phyloP scores from a whole-genome alignment of 495 filamentous ascomycete genomes.

The Talaromyces proteolyticus region DNA sequence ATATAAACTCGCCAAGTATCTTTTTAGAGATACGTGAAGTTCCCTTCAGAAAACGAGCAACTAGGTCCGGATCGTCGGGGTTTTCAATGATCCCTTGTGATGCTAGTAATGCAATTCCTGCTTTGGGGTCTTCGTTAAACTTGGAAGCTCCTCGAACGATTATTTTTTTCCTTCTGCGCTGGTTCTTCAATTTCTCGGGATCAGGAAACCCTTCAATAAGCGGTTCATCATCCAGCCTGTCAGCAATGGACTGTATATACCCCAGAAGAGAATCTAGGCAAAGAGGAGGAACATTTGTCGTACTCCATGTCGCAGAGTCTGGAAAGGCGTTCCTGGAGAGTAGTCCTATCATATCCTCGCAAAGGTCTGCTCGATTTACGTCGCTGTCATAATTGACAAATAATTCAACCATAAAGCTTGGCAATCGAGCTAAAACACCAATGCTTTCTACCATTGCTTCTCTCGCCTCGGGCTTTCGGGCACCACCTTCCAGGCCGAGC shows the following conservation, averaged over 20 bases:
- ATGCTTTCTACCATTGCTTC: conserved; percentile 99
- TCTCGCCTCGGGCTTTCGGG: conserved; percentile 84
- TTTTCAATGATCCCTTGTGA: conserved; percentile 79
- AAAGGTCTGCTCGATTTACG: conserved; percentile 84
- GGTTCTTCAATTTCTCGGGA: conserved; percentile 53
- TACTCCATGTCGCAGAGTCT: conserved; percentile 98
- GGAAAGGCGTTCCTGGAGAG: conserved; percentile 92
- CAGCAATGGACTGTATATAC: conserved; percentile 86
- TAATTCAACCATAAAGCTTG: conserved; percentile 88
- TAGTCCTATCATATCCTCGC: conserved; percentile 90
- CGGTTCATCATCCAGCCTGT: conserved; percentile 70
- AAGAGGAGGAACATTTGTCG: conserved; percentile 92
- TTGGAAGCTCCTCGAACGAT: conserved; percentile 84
- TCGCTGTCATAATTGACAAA: conserved; percentile 99
- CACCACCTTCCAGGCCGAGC: conserved; percentile 87
- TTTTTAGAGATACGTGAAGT: conserved; percentile 87
- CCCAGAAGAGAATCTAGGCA: conserved; percentile 89
- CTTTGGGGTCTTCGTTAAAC: conserved; percentile 93
- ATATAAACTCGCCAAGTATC: conserved; percentile 84
- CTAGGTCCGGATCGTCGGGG: conserved; percentile 60
- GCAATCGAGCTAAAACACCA: conserved; percentile 83
- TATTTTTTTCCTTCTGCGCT: conserved; percentile 73
- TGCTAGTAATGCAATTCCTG: conserved; percentile 78
- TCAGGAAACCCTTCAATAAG: conserved; percentile 62
- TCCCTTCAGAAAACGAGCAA: conserved; percentile 78